Evolutionary conservation across 306 rosid species (phyloP), one percentile per base, ranked within the genome.

Genomic region (Senna siamea): DNA sequence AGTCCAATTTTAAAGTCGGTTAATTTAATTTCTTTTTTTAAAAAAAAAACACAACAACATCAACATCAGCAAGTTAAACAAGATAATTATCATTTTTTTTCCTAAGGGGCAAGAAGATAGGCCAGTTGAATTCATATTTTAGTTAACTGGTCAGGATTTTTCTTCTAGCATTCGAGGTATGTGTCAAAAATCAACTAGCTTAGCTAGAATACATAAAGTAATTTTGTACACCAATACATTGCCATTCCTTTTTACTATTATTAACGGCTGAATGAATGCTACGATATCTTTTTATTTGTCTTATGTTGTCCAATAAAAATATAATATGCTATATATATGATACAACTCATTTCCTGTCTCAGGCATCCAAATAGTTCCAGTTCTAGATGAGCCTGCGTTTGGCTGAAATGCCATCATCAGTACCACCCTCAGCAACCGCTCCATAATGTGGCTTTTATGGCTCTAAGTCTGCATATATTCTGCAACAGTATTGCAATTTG

Each of bases 351-450:
- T 23, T 66, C 14, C 56, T 19, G 52, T 54, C 12, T 40, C n/a
- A 50, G 76, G 76, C 32, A 46, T 30, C 17, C 22, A 57, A 38
- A 57, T 57, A 0, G 73, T 51, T 68, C 70, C n/a, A 68, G 66
- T 62, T 67, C 9, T 60, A 66, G 63, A 53, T 51, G 46, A 78
- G 73, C 43, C 70, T 65, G 80, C 65, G 66, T 51, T 59, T 53
- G 66, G 53, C 59, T 70, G 46, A 57, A 75, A 78, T 54, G 46
- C 30, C 30, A 26, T 26, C 30, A 26, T 26, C 30, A 26, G 30
- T 22, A 63, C 56, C 76, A 55, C 40, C 76, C 43, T 66, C 75
- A 51, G 73, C 52, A 64, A 35, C 69, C 51, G 73, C 73, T 71
- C 65, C 44, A 67, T 15, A 67, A 61, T 66, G 62, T 22, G 58